Evolutionary conservation across 1,139 yeast genomes (phyloP).

Genomic region (Torulaspora globosa): DNA sequence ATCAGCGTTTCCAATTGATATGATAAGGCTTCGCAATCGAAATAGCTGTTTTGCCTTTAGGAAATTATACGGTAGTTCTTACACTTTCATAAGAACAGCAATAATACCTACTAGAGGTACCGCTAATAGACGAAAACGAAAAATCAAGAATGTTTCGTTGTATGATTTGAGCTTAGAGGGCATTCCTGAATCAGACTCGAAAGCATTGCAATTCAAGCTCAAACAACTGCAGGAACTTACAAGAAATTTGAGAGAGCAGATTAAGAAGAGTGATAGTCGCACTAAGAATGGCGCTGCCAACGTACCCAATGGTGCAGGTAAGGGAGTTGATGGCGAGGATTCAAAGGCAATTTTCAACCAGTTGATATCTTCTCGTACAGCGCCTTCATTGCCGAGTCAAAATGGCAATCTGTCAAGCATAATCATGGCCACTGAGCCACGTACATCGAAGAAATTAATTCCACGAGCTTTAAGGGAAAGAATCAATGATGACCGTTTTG

Average conservation of each 20-base stretch:
- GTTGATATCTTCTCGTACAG: constrained; percentile 3
- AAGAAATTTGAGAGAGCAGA: constrained; percentile 31
- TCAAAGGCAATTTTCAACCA: constrained; percentile 31
- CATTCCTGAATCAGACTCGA: constrained; percentile 19
- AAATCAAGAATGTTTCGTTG: constrained; percentile 13
- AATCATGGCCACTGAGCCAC: constrained; percentile 16
- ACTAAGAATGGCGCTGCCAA: constrained; percentile 9
- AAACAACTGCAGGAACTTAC: constrained; percentile 43
- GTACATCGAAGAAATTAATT: constrained; percentile 31
- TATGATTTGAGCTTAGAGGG: constrained; percentile 18
- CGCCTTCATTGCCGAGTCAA: not conserved
- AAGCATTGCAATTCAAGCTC: constrained; percentile 39
- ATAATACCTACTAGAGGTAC: constrained; percentile 20
- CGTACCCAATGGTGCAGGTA: constrained; percentile 14
- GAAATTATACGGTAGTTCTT: not conserved
- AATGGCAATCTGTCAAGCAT: constrained; percentile 21
- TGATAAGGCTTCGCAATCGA: constrained; percentile 6
- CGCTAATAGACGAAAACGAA: constrained; percentile 15
- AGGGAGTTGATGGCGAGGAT: constrained; percentile 29
- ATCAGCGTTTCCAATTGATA: not conserved
- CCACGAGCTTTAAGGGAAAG: constrained; percentile 45
- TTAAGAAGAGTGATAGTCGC: constrained; percentile 23
- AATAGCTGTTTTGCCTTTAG: not conserved
- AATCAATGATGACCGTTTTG: constrained; percentile 44
- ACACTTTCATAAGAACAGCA: constrained; percentile 12